phyloP scores from a whole-genome alignment of 495 filamentous ascomycete species.

The Lasiosphaeria hispida region DNA sequence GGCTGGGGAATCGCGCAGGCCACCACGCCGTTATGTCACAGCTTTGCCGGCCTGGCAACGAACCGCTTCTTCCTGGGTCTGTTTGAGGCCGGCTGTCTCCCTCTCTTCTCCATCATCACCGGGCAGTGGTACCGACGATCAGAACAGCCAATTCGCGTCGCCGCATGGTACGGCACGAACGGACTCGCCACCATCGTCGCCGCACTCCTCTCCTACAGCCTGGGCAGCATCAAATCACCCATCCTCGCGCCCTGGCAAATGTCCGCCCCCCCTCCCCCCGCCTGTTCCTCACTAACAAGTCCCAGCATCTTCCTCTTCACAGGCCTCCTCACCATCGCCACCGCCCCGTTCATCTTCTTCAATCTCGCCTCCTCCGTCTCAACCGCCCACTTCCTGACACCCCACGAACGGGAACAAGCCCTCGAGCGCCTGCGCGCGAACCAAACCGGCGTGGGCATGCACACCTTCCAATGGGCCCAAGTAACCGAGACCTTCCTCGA shows the following conservation, averaged over 20 bases:
- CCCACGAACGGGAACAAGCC: conserved; percentile 45
- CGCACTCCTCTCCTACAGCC: conserved; percentile 57
- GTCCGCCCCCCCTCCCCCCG: conserved; percentile 35
- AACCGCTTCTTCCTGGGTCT: conserved; percentile 61
- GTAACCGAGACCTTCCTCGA: conserved; percentile 42
- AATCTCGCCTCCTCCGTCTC: conserved; percentile 52
- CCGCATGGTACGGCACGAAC: conserved; percentile 64
- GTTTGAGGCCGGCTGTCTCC: conserved; percentile 61
- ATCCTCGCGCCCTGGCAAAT: conserved; percentile 60
- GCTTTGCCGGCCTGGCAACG: conserved; percentile 49
- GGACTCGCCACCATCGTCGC: conserved; percentile 63
- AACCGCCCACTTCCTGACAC: conserved; percentile 52
- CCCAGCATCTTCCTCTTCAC: conserved; percentile 63
- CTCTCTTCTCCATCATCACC: conserved; percentile 58
- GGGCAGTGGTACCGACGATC: conserved; percentile 61
- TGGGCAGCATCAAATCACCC: conserved; percentile 55
- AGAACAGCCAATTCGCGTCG: conserved; percentile 61
- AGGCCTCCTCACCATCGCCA: conserved; percentile 55
- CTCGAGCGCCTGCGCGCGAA: conserved; percentile 50
- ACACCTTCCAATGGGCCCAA: conserved; percentile 49
- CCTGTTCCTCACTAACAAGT: conserved; percentile 5
- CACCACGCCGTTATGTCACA: conserved; percentile 52
- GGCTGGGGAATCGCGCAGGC: conserved; percentile 62
- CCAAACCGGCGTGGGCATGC: conserved; percentile 57
- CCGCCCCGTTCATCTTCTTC: conserved; percentile 49